Evolutionary conservation across 1,139 yeast genomes (phyloP).

Genomic region (Nadsonia commutata): DNA sequence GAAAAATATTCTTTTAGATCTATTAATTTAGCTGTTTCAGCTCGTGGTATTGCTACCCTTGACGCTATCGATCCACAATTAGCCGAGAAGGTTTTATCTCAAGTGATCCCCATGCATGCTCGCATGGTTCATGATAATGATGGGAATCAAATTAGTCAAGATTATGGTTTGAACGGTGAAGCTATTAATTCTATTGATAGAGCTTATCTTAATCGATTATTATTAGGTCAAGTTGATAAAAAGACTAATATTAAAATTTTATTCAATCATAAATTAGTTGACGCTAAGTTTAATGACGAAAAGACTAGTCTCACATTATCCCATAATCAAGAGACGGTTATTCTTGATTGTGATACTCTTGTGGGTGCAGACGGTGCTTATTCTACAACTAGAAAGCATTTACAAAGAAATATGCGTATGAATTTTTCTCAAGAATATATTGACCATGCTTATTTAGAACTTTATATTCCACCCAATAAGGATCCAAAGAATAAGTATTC

Average conservation of each 20-base stretch:
- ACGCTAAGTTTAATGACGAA: slow-evolving; percentile 7
- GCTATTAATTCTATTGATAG: slow-evolving; percentile 78
- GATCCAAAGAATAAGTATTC: slow-evolving; percentile 24
- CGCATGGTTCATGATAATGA: slow-evolving; percentile 69
- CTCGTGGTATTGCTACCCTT: slow-evolving; percentile 65
- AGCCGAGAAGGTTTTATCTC: slow-evolving; percentile 39
- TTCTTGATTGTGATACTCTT: slow-evolving; percentile 36
- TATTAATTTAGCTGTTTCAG: slow-evolving; percentile 77
- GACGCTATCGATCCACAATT: slow-evolving; percentile 43
- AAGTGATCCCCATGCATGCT: slow-evolving; percentile 74
- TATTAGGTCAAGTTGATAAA: slow-evolving; percentile 47
- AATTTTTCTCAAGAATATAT: slow-evolving; percentile 62
- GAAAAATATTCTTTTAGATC: slow-evolving; percentile 28
- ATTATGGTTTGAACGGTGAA: slow-evolving; percentile 76
- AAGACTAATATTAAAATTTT: slow-evolving; percentile 30
- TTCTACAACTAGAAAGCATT: slow-evolving; percentile 55
- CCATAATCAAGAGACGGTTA: slow-evolving; percentile 8
- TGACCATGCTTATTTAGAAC: slow-evolving; percentile 72
- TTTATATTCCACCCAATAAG: slow-evolving; percentile 41
- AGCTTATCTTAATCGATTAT: slow-evolving; percentile 44
- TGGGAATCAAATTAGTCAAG: slow-evolving; percentile 55
- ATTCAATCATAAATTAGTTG: slow-evolving; percentile 45
- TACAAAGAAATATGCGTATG: slow-evolving; percentile 55
- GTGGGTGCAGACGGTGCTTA: slow-evolving; percentile 84
- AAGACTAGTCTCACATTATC: slow-evolving; percentile 4